These are phyloP conservation scores for Meira miltonrushii DNA, from an alignment of 1,284 basidiomycete genomes.

Conservation along the genomic window DNA sequence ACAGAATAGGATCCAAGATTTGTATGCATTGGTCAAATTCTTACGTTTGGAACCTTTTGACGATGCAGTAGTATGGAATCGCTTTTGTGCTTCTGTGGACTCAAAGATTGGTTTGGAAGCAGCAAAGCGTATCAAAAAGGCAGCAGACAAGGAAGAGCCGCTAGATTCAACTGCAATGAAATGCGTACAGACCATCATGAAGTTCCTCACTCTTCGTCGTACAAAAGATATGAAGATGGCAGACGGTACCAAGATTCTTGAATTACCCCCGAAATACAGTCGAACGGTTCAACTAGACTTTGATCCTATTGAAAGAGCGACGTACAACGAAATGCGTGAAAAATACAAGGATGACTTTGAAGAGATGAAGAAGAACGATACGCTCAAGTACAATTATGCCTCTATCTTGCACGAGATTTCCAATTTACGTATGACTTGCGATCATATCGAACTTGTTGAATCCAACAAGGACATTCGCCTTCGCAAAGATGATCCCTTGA, in stretches of 20 bases:
- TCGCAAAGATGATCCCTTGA: slow-evolving; percentile 52
- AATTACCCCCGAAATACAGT: slow-evolving; percentile 75
- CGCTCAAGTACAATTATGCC: slow-evolving; percentile 90
- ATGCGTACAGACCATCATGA: slow-evolving; percentile 95
- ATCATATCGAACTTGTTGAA: slow-evolving; percentile 85
- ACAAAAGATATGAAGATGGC: slow-evolving; percentile 83
- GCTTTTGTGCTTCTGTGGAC: slow-evolving; percentile 83
- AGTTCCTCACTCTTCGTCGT: slow-evolving; percentile 86
- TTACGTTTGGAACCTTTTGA: slow-evolving; percentile 85
- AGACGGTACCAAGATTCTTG: slow-evolving; percentile 76
- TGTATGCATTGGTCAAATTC: slow-evolving; percentile 94
- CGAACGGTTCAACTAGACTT: slow-evolving; percentile 80
- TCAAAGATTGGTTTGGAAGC: slow-evolving; percentile 58
- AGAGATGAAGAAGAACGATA: slow-evolving; percentile 77
- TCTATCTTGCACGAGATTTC: slow-evolving; percentile 80
- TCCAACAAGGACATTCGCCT: slow-evolving; percentile 52
- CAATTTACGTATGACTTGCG: slow-evolving; percentile 85
- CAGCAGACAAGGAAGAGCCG: slow-evolving; percentile 19
- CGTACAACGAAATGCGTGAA: slow-evolving; percentile 81
- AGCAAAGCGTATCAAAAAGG: background rate
- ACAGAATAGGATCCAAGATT: slow-evolving; percentile 96
- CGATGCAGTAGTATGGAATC: slow-evolving; percentile 86
- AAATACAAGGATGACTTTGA: slow-evolving; percentile 85
- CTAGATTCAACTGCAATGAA: slow-evolving; percentile 79
- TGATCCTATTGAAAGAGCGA: slow-evolving; percentile 70